A percentile compares a stretch with the other conserved stretches of the same genome.
phyloP scores from a whole-genome alignment of 1,284 basidiomycete genomes.

The Rhodotorula sp. region DNA sequence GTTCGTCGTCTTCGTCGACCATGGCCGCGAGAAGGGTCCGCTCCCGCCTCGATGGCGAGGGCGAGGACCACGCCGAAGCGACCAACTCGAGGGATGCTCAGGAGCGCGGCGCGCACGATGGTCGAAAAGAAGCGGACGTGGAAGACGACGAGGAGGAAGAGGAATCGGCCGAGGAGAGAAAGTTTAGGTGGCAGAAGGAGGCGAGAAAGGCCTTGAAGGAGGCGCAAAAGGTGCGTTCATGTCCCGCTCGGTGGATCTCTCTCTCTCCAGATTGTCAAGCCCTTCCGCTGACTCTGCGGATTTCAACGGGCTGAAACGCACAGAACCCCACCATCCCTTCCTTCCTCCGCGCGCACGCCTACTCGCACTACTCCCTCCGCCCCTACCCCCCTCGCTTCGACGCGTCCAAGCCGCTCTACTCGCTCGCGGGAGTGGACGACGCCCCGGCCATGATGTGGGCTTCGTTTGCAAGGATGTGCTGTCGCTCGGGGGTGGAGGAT shows the following conservation, averaged over 20 bases:
- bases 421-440: background rate
- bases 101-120: background rate
- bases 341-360: constrained; percentile 12
- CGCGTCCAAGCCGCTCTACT: background rate
- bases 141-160: background rate
- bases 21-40: no score
- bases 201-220: constrained; percentile 1
- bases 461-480: constrained; percentile 18
- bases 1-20: background rate
- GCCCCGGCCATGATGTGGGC: background rate
- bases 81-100: no score
- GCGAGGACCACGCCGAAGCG: no score
- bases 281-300: background rate
- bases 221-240: constrained; percentile 10
- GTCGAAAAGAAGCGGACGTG: background rate
- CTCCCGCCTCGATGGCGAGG: background rate
- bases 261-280: no score
- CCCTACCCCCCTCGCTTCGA: background rate
- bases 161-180: constrained; percentile 9
- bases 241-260: background rate
- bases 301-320: no score
- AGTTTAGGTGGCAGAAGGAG: constrained; percentile 9
- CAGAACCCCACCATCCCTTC: constrained; percentile 2
- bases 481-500: background rate
- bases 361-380: background rate